These are phyloP conservation scores for Chrysanthemum makinoi DNA, from an alignment of 129 eudicot species.

Conservation along the genomic window DNA sequence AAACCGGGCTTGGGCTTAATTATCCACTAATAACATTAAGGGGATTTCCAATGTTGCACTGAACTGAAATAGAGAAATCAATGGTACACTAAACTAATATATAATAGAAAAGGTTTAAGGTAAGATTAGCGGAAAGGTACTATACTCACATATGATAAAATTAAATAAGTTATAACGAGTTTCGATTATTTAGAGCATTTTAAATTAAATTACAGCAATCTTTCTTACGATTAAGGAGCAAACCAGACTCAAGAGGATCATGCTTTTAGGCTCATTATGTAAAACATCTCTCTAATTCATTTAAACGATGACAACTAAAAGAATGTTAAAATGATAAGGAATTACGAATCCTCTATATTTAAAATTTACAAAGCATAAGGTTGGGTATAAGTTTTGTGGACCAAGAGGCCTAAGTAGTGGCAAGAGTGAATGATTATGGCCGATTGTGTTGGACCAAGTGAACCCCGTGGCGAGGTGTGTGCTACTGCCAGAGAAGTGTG, in stretches of 20 bases:
- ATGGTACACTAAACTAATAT: not conserved
- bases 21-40: too few species aligned
- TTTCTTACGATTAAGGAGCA: too few species aligned
- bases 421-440: slow-evolving; percentile 15
- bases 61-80: not conserved
- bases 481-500: slow-evolving; percentile 32
- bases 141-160: not conserved
- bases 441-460: slow-evolving; percentile 31
- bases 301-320: not conserved
- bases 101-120: not conserved
- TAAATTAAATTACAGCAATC: too few species aligned
- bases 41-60: not conserved
- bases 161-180: not conserved
- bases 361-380: not conserved
- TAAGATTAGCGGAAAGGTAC: not conserved
- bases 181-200: too few species aligned
- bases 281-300: not conserved
- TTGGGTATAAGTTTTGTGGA: slow-evolving; percentile 17
- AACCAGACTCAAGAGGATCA: too few species aligned
- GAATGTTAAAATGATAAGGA: not conserved
- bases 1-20: too few species aligned
- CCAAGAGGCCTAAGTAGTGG: not conserved
- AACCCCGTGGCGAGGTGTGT: slow-evolving; percentile 32
- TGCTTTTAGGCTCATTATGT: not conserved
- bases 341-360: slow-evolving; percentile 10